Evolutionary conservation across 495 filamentous ascomycete genomes (phyloP).

Genomic region (Barbatosphaeria neglecta): DNA sequence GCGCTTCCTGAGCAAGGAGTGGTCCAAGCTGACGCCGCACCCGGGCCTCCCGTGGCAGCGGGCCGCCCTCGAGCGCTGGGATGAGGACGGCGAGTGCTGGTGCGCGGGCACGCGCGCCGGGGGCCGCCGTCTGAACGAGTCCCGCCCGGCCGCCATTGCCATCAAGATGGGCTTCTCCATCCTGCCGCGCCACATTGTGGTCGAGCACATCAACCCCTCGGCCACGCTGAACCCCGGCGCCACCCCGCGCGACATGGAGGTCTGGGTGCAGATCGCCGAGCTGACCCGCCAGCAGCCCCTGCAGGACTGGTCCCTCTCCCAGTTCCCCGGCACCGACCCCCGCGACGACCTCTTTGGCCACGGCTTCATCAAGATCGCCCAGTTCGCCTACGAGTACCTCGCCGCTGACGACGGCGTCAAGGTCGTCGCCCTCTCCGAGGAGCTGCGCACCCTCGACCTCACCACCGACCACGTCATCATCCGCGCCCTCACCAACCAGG

Average conservation of each 20-base stretch:
- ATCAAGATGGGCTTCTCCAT: conserved; percentile 35
- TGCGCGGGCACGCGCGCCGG: conserved; percentile 33
- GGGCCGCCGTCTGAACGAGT: conserved; percentile 12
- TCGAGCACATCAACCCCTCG: conserved; percentile 49
- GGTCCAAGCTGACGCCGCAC: conserved; percentile 9
- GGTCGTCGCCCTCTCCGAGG: conserved; percentile 32
- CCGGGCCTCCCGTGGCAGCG: conserved; percentile 16
- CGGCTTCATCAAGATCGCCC: conserved; percentile 39
- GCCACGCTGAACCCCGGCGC: conserved; percentile 41
- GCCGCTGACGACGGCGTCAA: conserved; percentile 33
- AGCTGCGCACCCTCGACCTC: conserved; percentile 21
- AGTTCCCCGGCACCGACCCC: conserved; percentile 13
- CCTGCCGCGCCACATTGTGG: conserved; percentile 42
- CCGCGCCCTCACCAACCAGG: conserved; percentile 42
- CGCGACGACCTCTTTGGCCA: conserved; percentile 10
- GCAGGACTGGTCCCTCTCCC: conserved; percentile 14
- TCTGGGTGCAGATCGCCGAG: conserved; percentile 40
- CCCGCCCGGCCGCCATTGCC: conserved; percentile 25
- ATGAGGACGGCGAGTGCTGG: conserved; percentile 57
- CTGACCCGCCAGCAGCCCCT: conserved; percentile 13
- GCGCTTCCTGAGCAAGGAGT: conserved; percentile 9
- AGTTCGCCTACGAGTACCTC: conserved; percentile 38
- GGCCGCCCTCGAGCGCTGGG: conserved; percentile 43
- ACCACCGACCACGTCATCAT: conserved; percentile 34
- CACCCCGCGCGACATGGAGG: conserved; percentile 48